Percentiles rank a stretch among this genome's conserved stretches.
These are phyloP conservation scores for Colletotrichum musae DNA, from an alignment of 2,329 filamentous ascomycete species.

Conservation along the genomic window DNA sequence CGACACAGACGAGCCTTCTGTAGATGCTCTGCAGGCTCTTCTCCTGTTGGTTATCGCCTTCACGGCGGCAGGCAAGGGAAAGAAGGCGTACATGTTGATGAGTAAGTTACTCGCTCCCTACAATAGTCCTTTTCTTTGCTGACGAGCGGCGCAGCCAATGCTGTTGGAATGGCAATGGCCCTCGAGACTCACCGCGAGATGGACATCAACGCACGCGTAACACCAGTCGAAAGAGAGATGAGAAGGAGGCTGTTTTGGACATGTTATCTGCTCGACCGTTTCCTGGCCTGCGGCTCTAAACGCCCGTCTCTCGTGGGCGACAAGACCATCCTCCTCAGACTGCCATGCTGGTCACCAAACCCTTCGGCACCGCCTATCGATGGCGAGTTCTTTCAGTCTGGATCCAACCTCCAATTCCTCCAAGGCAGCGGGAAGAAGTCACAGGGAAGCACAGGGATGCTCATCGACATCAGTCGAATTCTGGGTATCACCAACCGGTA, in stretches of 20 bases:
- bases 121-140: conserved; percentile 4
- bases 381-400: conserved; percentile 85
- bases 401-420: conserved; percentile 82
- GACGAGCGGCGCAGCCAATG: conserved; percentile 68
- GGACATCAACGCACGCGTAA: conserved; percentile 72
- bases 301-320: conserved; percentile 85
- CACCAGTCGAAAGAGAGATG: conserved; percentile 80
- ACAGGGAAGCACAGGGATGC: conserved; percentile 83
- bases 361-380: conserved; percentile 75
- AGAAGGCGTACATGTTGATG: conserved; percentile 89
- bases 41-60: conserved; percentile 83
- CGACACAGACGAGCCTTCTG: conserved; percentile 84
- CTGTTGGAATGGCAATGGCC: conserved; percentile 86
- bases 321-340: conserved; percentile 79
- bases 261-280: conserved; percentile 89
- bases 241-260: conserved; percentile 89
- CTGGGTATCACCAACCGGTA: conserved; percentile 88
- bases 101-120: conserved; percentile 63
- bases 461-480: conserved; percentile 88
- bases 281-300: conserved; percentile 84
- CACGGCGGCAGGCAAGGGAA: conserved; percentile 83
- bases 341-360: conserved; percentile 81
- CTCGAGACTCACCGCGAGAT: conserved; percentile 86
- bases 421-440: conserved; percentile 77
- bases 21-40: conserved; percentile 83